phyloP scores from a whole-genome alignment of 208 protist species.

The Leishmania amazonensis region DNA sequence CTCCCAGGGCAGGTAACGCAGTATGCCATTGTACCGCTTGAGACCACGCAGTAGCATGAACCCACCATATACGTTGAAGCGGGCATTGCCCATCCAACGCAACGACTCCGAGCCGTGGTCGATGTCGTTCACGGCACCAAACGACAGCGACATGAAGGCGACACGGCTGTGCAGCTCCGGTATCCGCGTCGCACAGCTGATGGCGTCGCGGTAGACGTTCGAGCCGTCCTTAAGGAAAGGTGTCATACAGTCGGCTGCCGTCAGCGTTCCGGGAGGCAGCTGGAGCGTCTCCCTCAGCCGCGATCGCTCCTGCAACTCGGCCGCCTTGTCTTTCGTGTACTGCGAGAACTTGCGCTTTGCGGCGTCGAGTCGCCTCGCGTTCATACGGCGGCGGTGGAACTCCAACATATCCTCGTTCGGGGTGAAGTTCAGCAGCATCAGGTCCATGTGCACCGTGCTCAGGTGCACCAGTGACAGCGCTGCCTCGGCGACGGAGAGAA shows the following conservation, averaged over 20 bases:
- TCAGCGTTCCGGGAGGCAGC: not conserved
- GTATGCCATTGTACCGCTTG: constrained; percentile 42
- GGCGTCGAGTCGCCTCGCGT: constrained; percentile 10
- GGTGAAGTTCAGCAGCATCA: constrained; percentile 63
- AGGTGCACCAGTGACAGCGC: constrained; percentile 78
- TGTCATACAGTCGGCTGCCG: constrained; percentile 12
- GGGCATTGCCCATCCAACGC: constrained; percentile 85
- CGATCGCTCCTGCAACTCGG: constrained; percentile 32
- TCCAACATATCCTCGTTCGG: constrained; percentile 42
- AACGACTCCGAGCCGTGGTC: constrained; percentile 84
- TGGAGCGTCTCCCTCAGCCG: not conserved
- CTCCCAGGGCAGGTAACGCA: constrained; percentile 85
- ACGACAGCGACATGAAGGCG: constrained; percentile 88
- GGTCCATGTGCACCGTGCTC: constrained; percentile 53
- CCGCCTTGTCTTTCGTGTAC: constrained; percentile 25
- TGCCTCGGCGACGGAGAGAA: constrained; percentile 43
- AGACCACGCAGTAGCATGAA: constrained; percentile 67
- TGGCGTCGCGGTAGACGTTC: constrained; percentile 43
- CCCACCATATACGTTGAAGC: constrained; percentile 76
- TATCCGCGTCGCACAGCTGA: constrained; percentile 38
- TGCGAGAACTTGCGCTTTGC: constrained; percentile 30
- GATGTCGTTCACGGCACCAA: constrained; percentile 82
- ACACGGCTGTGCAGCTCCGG: constrained; percentile 58
- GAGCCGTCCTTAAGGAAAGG: constrained; percentile 59
- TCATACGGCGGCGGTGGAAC: constrained; percentile 27